Evolutionary conservation across 2,329 filamentous ascomycete genomes (phyloP), one percentile per base, ranked within the genome.

Genomic region (Trichoderma sp.): DNA sequence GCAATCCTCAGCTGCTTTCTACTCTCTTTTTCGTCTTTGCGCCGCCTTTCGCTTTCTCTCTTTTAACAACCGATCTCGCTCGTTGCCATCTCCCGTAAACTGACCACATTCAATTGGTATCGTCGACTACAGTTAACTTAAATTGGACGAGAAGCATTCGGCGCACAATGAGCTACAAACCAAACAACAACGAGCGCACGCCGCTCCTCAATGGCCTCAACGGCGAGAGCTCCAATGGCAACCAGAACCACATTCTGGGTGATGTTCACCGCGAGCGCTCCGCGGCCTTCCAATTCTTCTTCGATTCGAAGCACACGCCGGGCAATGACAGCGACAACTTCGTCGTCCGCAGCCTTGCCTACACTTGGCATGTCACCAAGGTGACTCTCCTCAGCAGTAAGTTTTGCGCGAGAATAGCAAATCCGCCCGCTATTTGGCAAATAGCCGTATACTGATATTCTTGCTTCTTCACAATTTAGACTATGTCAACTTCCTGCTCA

Each of bases 401-500:
- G 87, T 86, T 86, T 47, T 15, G 12, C 4, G 28, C 34, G 12
- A 26, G 14, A 26, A 36, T 34, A 2, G 6, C 9, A 15, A 18
- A 18, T 21, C 30, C 6, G 5, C 26, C 12, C 9, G 5, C 6
- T 51, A 51, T n/a, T 61, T 6, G 4, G 56, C 26, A 18, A 15
- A 32, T 47, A 12, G 32, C 18, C 24, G 26, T 15, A 30, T 39
- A 32, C 53, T 72, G 8, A 71, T 61, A 21, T n/a, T 6, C 24
- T 34, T 11, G 18, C 14, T 14, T 56, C 30, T 62, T n/a, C 21
- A 30, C 43, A 7, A 9, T 6, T 24, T 70, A 89, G 87, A 84
- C 76, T 88, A 88, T 80, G 85, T 90, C 79, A 95, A 95, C 79
- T 86, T 91, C 74, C 85, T 91, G 69, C 90, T 96, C 74, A 84